Evolutionary conservation across 1,284 basidiomycete genomes (phyloP).

Genomic region (Volvariella surrecta): DNA sequence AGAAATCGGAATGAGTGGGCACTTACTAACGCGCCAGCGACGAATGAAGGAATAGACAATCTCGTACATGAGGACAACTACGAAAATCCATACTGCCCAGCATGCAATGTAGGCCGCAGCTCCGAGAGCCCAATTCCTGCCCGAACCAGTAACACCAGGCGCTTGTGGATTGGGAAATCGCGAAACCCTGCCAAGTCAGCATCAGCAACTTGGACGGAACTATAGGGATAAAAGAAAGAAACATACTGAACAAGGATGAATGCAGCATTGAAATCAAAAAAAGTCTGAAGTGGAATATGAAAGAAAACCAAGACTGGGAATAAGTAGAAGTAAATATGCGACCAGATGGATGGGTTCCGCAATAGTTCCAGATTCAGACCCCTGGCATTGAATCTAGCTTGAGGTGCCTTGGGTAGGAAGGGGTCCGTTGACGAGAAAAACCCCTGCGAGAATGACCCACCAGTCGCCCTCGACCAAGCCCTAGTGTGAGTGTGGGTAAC

Average conservation of each 20-base stretch:
- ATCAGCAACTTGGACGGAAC: constrained; percentile 5
- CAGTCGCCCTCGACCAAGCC: constrained; percentile 56
- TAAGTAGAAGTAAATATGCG: constrained; percentile 54
- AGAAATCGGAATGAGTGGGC: constrained; percentile 6
- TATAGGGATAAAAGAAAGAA: background rate
- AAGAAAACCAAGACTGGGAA: constrained; percentile 62
- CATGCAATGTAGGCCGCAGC: constrained; percentile 74
- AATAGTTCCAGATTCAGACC: constrained; percentile 59
- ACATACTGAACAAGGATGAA: constrained; percentile 73
- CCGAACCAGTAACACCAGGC: constrained; percentile 57
- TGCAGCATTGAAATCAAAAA: constrained; percentile 75
- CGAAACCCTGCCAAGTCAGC: constrained; percentile 40
- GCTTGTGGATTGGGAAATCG: constrained; percentile 61
- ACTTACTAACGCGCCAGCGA: constrained; percentile 79
- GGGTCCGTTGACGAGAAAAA: constrained; percentile 3
- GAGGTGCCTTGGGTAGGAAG: constrained; percentile 25
- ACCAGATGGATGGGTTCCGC: constrained; percentile 45
- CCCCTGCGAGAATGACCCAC: constrained; percentile 32
- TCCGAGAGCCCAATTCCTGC: constrained; percentile 68
- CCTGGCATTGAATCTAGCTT: constrained; percentile 56
- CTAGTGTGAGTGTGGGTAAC: constrained; percentile 15
- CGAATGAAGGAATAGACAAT: constrained; percentile 72
- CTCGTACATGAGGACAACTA: constrained; percentile 77
- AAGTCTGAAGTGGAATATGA: constrained; percentile 67
- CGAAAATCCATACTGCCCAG: constrained; percentile 66